phyloP scores from a whole-genome alignment of 306 rosid genomes.

The Carpinus viminea region DNA sequence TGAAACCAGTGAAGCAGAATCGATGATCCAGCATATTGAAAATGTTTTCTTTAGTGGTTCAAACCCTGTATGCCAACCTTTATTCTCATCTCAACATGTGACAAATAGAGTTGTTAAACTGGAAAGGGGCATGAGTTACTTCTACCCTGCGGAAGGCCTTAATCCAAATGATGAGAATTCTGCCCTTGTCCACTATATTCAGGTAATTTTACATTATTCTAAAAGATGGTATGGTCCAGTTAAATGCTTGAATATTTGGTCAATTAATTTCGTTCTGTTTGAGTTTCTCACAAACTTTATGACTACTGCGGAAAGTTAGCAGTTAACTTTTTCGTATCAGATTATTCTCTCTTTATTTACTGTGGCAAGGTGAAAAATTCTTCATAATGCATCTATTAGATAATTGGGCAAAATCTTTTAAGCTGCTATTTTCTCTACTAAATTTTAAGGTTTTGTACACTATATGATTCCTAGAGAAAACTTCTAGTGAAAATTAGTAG shows the following conservation, averaged over 20 bases:
- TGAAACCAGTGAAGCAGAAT: slow-evolving; percentile 70
- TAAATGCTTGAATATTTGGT: slow-evolving; percentile 1
- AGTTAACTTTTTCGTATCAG: background rate
- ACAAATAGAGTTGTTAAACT: slow-evolving; percentile 80
- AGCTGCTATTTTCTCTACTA: background rate
- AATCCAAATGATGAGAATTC: slow-evolving; percentile 87
- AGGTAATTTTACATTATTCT: slow-evolving; percentile 47
- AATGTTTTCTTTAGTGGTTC: slow-evolving; percentile 59
- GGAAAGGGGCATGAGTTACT: slow-evolving; percentile 61
- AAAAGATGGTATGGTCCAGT: background rate
- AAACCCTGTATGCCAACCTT: slow-evolving; percentile 63
- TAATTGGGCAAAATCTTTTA: background rate
- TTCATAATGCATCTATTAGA: background rate
- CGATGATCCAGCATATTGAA: slow-evolving; percentile 65
- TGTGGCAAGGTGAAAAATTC: background rate
- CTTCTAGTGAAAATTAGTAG: background rate
- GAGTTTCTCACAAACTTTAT: background rate
- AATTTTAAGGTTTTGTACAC: background rate
- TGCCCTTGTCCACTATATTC: slow-evolving; percentile 80
- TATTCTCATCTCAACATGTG: slow-evolving; percentile 78
- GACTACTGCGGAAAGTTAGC: background rate
- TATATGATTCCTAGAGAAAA: background rate
- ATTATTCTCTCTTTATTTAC: background rate
- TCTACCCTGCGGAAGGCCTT: slow-evolving; percentile 81
- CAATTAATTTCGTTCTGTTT: background rate